phyloP scores from a whole-genome alignment of 139 green algal genomes.

The Coelastrella sp. region DNA sequence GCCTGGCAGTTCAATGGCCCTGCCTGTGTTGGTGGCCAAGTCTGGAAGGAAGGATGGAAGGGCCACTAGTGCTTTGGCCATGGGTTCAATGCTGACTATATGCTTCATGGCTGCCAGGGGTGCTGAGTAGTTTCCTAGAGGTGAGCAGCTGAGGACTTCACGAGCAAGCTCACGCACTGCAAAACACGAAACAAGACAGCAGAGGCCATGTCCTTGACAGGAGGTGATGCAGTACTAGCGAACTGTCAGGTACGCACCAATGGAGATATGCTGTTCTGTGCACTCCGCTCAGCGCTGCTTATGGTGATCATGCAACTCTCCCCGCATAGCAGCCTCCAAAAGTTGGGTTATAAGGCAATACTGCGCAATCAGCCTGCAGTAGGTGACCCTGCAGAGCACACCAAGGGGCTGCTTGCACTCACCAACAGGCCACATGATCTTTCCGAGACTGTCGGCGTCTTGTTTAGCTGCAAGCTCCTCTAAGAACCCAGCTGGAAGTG shows the following conservation, averaged over 20 bases:
- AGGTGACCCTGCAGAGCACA: no score
- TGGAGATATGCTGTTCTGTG: no score
- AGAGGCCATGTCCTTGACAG: no score
- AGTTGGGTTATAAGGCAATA: no score
- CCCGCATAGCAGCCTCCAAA: no score
- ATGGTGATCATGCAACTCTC: no score
- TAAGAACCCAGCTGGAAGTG: constrained; percentile 85
- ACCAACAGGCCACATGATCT: constrained; percentile 72
- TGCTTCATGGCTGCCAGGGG: constrained; percentile 66
- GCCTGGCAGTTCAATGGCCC: constrained; percentile 48
- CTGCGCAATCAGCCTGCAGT: no score
- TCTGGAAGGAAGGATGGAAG: constrained; percentile 64
- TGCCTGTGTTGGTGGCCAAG: constrained; percentile 35
- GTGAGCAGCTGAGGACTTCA: constrained; percentile 61
- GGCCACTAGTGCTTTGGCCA: constrained; percentile 63
- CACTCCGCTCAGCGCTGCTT: no score
- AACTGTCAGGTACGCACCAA: no score
- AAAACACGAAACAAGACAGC: neutral
- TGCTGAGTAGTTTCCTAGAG: constrained; percentile 75
- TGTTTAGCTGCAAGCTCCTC: constrained; percentile 75
- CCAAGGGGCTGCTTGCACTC: no score
- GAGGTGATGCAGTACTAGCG: no score
- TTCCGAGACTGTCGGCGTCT: constrained; percentile 71
- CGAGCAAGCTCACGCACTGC: constrained; percentile 66
- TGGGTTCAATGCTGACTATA: constrained; percentile 66